phyloP scores from a whole-genome alignment of 495 filamentous ascomycete species.

The Penicillium cataractarum region DNA sequence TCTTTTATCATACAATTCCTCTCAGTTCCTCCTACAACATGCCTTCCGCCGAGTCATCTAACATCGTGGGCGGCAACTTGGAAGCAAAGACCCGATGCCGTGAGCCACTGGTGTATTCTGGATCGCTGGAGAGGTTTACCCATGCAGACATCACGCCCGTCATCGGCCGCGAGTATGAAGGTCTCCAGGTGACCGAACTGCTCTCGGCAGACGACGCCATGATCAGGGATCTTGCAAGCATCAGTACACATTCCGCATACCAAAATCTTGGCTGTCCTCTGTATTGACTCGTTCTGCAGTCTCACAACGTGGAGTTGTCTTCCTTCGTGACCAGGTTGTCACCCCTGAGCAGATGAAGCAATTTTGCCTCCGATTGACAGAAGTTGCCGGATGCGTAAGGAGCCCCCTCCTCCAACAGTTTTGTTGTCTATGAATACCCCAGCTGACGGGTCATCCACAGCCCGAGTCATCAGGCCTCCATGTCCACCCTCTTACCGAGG shows the following conservation, averaged over 20 bases:
- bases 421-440: not conserved
- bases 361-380: not conserved
- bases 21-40: not conserved
- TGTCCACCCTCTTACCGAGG: conserved; percentile 1
- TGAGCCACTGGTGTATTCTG: not conserved
- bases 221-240: conserved; percentile 2
- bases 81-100: not conserved
- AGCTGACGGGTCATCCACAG: not conserved
- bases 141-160: conserved; percentile 3
- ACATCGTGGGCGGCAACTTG: not conserved
- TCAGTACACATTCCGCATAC: not conserved
- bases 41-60: not conserved
- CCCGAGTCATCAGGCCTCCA: conserved; percentile 6
- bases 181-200: conserved; percentile 1
- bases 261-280: not conserved
- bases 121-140: not conserved
- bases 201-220: conserved; percentile 1
- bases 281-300: not conserved
- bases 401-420: not conserved
- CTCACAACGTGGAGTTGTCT: conserved; percentile 3
- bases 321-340: conserved; percentile 5
- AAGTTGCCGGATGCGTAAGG: conserved; percentile 3
- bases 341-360: not conserved
- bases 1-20: not conserved
- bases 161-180: conserved; percentile 3